Percentiles rank a stretch among this genome's conserved stretches.
These are phyloP conservation scores for Anethum foeniculum DNA, from an alignment of 140 eudicot species.

Conservation along the genomic window DNA sequence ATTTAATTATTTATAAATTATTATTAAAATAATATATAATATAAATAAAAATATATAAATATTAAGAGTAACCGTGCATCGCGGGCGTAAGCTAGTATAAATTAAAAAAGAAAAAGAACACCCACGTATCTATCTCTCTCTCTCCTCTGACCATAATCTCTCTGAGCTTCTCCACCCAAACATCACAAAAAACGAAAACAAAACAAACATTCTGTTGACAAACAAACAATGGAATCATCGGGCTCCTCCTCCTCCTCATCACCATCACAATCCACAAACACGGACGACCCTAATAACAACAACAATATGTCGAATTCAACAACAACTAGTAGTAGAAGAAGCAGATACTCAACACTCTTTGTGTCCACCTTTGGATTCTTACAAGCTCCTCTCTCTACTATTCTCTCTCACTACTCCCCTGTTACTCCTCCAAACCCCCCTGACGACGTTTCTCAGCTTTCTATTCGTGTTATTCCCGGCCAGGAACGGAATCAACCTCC, in stretches of 20 bases:
- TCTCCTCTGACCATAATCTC: background rate
- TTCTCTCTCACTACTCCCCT: slow-evolving; percentile 43
- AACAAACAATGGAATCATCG: background rate
- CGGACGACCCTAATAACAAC: background rate
- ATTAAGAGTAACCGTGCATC: too few relatives aligned
- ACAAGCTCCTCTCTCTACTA: slow-evolving; percentile 56
- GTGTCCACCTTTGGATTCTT: slow-evolving; percentile 45
- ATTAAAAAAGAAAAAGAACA: too few relatives aligned
- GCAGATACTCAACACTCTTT: slow-evolving; percentile 16
- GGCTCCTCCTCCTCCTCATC: background rate
- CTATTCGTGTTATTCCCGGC: slow-evolving; percentile 56
- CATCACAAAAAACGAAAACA: background rate
- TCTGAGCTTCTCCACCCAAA: too few relatives aligned
- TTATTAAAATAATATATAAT: too few relatives aligned
- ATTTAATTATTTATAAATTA: too few relatives aligned
- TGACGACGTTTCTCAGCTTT: slow-evolving; percentile 43
- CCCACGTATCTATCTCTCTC: background rate
- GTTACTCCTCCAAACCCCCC: slow-evolving; percentile 24
- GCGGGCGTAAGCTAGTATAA: too few relatives aligned
- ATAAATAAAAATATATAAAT: too few relatives aligned
- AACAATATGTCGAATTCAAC: background rate
- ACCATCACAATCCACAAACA: background rate
- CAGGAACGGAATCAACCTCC: slow-evolving; percentile 25
- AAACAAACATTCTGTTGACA: background rate
- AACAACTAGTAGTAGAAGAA: background rate